A percentile compares a stretch with the other conserved stretches of the same genome.
These are phyloP conservation scores for Mucor racemosus DNA, from an alignment of 371 early-diverging fungal species.

Conservation along the genomic window DNA sequence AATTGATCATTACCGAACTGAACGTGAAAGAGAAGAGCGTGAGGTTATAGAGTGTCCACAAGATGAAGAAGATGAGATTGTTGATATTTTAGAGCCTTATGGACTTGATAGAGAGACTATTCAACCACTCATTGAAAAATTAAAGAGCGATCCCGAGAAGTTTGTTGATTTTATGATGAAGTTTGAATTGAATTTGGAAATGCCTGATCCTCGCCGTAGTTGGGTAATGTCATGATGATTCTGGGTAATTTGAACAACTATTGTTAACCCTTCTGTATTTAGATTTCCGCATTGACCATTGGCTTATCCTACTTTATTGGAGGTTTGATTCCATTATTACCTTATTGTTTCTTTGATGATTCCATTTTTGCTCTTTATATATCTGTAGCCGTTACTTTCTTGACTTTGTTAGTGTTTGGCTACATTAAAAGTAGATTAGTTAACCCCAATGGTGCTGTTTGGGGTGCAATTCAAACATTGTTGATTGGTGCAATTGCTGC, in stretches of 20 bases:
- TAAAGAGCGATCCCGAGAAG: conserved; percentile 59
- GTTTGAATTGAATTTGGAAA: conserved; percentile 71
- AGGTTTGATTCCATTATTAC: conserved; percentile 73
- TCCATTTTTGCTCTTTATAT: conserved; percentile 55
- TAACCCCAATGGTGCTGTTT: conserved; percentile 53
- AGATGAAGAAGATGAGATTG: conserved; percentile 70
- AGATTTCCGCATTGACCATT: conserved; percentile 70
- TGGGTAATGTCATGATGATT: conserved; percentile 47
- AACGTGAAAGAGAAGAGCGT: conserved; percentile 59
- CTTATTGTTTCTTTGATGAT: conserved; percentile 62
- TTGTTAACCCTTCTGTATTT: not conserved
- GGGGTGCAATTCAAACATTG: conserved; percentile 63
- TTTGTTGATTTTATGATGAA: conserved; percentile 84
- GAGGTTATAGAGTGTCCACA: conserved; percentile 66
- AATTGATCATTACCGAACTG: conserved; percentile 72
- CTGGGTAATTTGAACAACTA: not conserved
- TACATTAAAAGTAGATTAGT: conserved; percentile 62
- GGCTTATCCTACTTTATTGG: conserved; percentile 73
- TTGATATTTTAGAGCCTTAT: conserved; percentile 65
- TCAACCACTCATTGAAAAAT: conserved; percentile 64
- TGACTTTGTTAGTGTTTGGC: conserved; percentile 69
- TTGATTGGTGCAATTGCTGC: conserved; percentile 71
- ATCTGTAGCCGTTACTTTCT: conserved; percentile 61
- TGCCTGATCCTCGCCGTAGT: conserved; percentile 62
- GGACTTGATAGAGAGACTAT: conserved; percentile 59